phyloP scores from a whole-genome alignment of 768 basidiomycete species.

The Pholiota conissans region DNA sequence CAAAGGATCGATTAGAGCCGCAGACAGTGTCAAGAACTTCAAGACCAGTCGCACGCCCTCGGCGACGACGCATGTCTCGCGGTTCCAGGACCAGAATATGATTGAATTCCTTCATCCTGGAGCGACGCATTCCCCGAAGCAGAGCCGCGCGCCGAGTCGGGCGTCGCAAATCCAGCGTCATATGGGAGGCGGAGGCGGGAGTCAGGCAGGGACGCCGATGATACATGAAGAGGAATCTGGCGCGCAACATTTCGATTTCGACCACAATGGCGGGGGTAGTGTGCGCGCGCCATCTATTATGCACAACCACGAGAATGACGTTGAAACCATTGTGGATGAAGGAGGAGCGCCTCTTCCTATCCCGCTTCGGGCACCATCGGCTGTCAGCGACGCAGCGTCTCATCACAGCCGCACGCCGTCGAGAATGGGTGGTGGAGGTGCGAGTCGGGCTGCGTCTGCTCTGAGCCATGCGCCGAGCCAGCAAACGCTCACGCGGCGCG shows the following conservation, averaged over 20 bases:
- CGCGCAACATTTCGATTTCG: neutral
- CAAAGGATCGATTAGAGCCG: neutral
- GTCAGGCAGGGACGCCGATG: neutral
- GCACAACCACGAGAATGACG: neutral
- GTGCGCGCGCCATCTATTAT: neutral
- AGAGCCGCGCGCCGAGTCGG: neutral
- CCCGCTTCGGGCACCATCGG: neutral
- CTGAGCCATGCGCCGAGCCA: neutral
- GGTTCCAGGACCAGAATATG: slow-evolving; percentile 1
- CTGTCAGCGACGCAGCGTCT: neutral
- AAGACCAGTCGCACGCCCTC: neutral
- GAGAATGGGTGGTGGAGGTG: neutral
- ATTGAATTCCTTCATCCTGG: neutral
- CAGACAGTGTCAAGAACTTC: neutral
- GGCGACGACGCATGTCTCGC: slow-evolving; percentile 2
- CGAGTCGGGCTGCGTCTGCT: neutral
- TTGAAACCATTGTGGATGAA: too few species aligned
- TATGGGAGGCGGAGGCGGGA: neutral
- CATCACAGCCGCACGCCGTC: neutral
- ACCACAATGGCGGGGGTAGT: neutral
- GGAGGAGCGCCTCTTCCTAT: neutral
- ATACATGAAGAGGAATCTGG: neutral
- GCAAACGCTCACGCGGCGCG: neutral
- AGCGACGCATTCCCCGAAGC: too few species aligned
- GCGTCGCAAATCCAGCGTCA: neutral